These are phyloP conservation scores for Euphorbia pulcherrima DNA, from an alignment of 345 rosid species.

Conservation along the genomic window DNA sequence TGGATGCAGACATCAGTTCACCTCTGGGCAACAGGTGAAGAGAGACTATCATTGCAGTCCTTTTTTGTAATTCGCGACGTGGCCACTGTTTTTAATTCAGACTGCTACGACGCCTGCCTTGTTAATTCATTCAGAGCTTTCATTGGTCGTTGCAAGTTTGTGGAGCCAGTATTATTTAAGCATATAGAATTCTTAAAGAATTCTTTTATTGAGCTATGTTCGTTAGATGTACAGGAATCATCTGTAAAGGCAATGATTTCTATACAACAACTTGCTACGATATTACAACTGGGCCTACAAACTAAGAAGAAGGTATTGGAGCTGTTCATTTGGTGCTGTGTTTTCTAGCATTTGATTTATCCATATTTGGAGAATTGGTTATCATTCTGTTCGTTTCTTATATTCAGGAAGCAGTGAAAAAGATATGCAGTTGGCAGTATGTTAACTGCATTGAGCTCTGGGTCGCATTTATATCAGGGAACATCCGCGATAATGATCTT, in stretches of 20 bases:
- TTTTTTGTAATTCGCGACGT: conserved; percentile 59
- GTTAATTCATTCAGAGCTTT: conserved; percentile 62
- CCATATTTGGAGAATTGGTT: not conserved
- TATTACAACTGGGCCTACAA: conserved; percentile 55
- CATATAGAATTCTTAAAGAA: conserved; percentile 51
- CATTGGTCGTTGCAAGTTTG: conserved; percentile 56
- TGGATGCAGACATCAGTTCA: conserved; percentile 58
- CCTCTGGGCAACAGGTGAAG: conserved; percentile 77
- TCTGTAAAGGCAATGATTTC: conserved; percentile 55
- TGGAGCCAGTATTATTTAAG: conserved; percentile 40
- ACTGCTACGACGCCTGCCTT: conserved; percentile 58
- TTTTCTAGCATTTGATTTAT: not conserved
- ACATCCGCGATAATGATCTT: conserved; percentile 53
- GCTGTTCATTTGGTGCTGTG: conserved; percentile 8
- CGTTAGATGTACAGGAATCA: conserved; percentile 76
- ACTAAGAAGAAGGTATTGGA: conserved; percentile 69
- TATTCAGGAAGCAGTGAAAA: conserved; percentile 75
- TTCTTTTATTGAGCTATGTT: conserved; percentile 68
- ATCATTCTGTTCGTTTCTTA: conserved; percentile 26
- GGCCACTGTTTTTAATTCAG: conserved; percentile 48
- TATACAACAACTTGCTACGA: conserved; percentile 61
- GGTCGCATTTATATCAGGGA: conserved; percentile 63
- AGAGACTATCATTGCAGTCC: conserved; percentile 45
- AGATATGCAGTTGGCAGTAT: conserved; percentile 77
- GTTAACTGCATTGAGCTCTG: conserved; percentile 79